Percentiles rank a stretch among this genome's conserved stretches.
Evolutionary conservation across 768 basidiomycete species (phyloP).

Genomic region (Tricholoma flavovirens): DNA sequence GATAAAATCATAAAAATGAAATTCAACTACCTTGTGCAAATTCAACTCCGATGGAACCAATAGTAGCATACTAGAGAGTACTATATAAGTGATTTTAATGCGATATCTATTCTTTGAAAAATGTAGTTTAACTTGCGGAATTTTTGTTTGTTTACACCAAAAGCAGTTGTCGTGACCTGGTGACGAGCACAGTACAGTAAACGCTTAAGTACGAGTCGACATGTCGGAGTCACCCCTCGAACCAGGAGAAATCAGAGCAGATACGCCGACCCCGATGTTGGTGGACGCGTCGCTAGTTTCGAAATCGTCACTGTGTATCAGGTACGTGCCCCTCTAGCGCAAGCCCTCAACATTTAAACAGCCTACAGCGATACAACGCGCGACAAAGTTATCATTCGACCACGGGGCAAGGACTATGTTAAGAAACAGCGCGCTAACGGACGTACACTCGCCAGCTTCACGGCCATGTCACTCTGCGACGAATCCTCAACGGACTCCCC

Average conservation of each 20-base stretch:
- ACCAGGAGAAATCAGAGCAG: background rate
- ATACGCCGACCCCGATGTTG: background rate
- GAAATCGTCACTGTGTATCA: conserved; percentile 1
- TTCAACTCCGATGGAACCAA: no score
- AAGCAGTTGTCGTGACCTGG: no score
- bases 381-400: conserved; percentile 10
- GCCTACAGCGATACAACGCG: conserved; percentile 3
- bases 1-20: no score
- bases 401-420: conserved; percentile 6
- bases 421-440: conserved; percentile 1
- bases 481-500: background rate
- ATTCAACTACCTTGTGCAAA: no score
- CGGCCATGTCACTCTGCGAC: background rate
- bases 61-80: no score
- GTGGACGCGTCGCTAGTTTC: background rate
- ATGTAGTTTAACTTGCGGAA: no score
- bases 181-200: no score
- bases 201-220: no score
- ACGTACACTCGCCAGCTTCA: conserved; percentile 9
- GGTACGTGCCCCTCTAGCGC: background rate
- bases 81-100: no score
- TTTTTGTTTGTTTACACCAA: no score
- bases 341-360: background rate
- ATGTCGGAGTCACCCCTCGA: no score
- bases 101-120: no score